Base-by-base conservation (phyloP, 2,329 filamentous ascomycete species). In the Lojkania enalia region DNA sequence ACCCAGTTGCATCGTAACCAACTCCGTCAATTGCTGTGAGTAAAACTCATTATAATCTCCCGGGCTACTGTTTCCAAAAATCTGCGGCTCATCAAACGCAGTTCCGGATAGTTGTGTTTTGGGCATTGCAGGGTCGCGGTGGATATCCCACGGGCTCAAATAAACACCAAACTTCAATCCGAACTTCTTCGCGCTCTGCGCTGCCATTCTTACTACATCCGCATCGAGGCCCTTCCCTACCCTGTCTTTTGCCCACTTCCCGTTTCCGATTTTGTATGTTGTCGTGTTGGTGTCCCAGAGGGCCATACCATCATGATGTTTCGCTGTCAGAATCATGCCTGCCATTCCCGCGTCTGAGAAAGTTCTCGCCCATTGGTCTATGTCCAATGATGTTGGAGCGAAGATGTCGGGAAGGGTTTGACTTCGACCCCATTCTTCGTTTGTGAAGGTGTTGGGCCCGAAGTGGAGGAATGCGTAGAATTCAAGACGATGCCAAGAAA, bases 291-390 rank as follows among this genome's bases (percentile, higher is more conserved):
- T 69, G 21, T 66, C 53, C 67, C 67, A 70, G 3, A 70, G 49
- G 1, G 57, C 57, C 67, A 69, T 70, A 18, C 67, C 67, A 35
- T 70, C 67, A 35, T 70, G 67, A 14, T 70, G 67, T 36, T 70
- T 70, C 1, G 67, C 64, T 4, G 67, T 70, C 19, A 70, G 42
- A 7, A 70, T 69, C 63, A 69, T 65, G 4, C 64, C 67, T 12
- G 54, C 48, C 59, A 68, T 66, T 9, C 64, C 64, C 1, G 60
- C 60, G 13, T 60, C 57, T 3, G 44, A 46, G 33, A 55, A 52
- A 1, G 49, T 12, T 25, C 43, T 32, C 1, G 52, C 52, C 52
- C 52, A 55, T 44, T 50, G 46, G 31, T 55, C 52, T 12, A 49
- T 55, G 23, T 50, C 46, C 4, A 55, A 39, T 7, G 29, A 38